Base-by-base conservation (phyloP, 1,284 basidiomycete species). In the Ceratobasidium sp. region DNA sequence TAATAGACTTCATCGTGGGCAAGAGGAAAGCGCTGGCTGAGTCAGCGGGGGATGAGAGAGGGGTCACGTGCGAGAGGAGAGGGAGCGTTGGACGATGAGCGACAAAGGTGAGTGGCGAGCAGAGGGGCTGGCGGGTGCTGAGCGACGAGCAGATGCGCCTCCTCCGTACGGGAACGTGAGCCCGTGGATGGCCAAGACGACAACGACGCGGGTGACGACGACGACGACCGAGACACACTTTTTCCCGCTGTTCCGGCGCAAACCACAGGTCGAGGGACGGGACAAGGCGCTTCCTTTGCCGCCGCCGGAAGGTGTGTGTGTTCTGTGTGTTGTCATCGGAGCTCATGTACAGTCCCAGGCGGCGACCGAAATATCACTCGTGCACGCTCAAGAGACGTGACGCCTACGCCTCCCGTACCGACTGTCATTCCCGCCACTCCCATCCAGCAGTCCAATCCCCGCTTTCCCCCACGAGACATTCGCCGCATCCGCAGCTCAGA, bases 1-100 rank as follows among this genome's bases (percentile, higher is more conserved):
- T 92, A 79, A 96, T 94, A 20, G 92, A 88, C 76, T 86, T 85
- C 93, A 94, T 94, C 70, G 72, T 76, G 47, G 58, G 38, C 29
- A 42, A 47, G 35, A 22, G 27, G 52, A 40, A 65, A 49, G 42
- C 38, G 1, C 2, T 69, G 17, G 25, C 42, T 52, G 29, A 17
- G 25, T 22, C 27, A n/a, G 50, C 52, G 43, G 67, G 54, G 43
- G 27, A 42, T 27, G 20, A 20, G 40, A 22, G 47, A 25, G 22
- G 6, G 25, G 47, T 56, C 54, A 56, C 54, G 34, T 56, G 54
- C 35, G 20, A 1, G 12, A n/a, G 31, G 54, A 38, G 31, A 32
- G 22, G 12, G 47, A 50, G 47, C 47, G 47, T 50, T 50, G 35
- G 64, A 54, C 64, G 32, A 65, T 53, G 62, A 65, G 55, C 64